Evolutionary conservation across 139 green algal genomes (phyloP).

Genomic region (Coelastrella sp.): DNA sequence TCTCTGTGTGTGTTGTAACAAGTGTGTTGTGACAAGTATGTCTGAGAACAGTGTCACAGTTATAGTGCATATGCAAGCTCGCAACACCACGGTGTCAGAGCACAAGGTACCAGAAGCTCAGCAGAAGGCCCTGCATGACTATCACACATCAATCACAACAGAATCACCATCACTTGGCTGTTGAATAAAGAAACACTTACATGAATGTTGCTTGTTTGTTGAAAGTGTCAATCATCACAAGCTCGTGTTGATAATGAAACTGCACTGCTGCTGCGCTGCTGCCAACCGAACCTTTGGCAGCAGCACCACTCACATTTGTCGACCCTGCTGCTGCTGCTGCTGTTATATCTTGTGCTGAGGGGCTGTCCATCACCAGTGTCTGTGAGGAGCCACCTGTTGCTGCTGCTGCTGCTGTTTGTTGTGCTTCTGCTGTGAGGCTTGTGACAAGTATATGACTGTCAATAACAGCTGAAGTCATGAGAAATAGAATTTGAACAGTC

Average conservation of each 20-base stretch:
- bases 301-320: neutral
- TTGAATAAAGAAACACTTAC: neutral
- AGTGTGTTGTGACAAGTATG: too few relatives aligned
- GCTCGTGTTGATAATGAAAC: slow-evolving; percentile 3
- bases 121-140: too few relatives aligned
- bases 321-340: slow-evolving; percentile 24
- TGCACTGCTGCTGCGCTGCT: neutral
- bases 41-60: too few relatives aligned
- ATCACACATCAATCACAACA: too few relatives aligned
- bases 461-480: slow-evolving; percentile 19
- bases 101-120: too few relatives aligned
- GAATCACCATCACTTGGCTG: neutral
- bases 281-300: neutral
- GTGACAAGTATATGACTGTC: slow-evolving; percentile 21
- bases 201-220: slow-evolving; percentile 40
- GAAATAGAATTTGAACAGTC: neutral
- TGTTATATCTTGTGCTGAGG: neutral
- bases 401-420: slow-evolving; percentile 5
- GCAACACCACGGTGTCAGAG: too few relatives aligned
- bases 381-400: neutral
- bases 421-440: neutral
- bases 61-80: too few relatives aligned
- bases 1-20: too few relatives aligned
- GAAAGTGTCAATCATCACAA: slow-evolving; percentile 20
- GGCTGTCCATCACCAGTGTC: neutral